Evolutionary conservation across 139 green algal genomes (phyloP).

Genomic region (Auxenochlorella protothecoides): DNA sequence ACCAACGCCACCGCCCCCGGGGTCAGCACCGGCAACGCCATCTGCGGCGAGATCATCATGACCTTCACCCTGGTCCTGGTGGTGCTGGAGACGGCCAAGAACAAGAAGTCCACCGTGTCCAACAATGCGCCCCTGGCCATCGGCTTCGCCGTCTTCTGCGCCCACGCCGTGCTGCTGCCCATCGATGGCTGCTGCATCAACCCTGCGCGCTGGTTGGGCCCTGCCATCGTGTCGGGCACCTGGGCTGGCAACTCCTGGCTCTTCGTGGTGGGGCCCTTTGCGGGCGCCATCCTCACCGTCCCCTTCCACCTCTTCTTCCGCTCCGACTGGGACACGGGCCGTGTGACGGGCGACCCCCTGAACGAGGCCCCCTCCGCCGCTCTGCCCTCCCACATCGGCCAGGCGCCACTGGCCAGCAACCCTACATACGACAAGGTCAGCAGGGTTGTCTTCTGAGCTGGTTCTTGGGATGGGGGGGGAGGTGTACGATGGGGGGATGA

Average conservation of each 20-base stretch:
- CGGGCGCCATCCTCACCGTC: constrained; percentile 7
- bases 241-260: constrained; percentile 17
- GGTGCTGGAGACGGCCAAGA: constrained; percentile 20
- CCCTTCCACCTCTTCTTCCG: constrained; percentile 21
- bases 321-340: constrained; percentile 6
- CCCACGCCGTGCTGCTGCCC: constrained; percentile 21
- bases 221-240: constrained; percentile 32
- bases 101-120: constrained; percentile 4
- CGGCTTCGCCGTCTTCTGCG: constrained; percentile 29
- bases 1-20: constrained; percentile 11
- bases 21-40: constrained; percentile 17
- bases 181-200: constrained; percentile 37
- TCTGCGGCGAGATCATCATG: constrained; percentile 19
- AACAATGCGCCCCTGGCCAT: constrained; percentile 22
- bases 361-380: too few species aligned
- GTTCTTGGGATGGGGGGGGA: too few species aligned
- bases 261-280: constrained; percentile 23
- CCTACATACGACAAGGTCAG: too few species aligned
- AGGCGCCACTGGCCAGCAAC: too few species aligned
- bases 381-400: too few species aligned
- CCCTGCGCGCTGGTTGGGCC: constrained; percentile 34
- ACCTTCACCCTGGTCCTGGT: constrained; percentile 19
- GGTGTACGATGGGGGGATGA: too few species aligned
- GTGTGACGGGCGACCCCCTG: background rate
- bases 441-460: too few species aligned